These are phyloP conservation scores for Fusarium dimerum DNA, from an alignment of 2,329 filamentous ascomycete genomes.

Conservation along the genomic window DNA sequence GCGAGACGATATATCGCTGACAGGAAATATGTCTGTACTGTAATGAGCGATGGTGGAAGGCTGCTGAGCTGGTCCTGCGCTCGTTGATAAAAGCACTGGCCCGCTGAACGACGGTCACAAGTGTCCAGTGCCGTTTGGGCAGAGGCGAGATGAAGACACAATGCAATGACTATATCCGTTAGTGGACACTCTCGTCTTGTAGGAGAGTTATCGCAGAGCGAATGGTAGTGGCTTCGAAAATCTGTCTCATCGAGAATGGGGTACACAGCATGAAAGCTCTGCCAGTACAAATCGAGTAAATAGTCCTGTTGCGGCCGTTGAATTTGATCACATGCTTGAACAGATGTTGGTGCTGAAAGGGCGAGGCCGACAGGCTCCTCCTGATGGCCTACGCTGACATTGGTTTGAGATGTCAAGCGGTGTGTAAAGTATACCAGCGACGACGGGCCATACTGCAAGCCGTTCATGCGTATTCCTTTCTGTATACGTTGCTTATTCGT, in stretches of 20 bases:
- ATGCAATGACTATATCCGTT: slow-evolving; percentile 52
- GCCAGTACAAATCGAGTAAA: slow-evolving; percentile 50
- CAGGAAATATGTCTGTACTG: slow-evolving; percentile 49
- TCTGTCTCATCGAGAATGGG: slow-evolving; percentile 35
- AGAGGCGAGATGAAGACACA: slow-evolving; percentile 51
- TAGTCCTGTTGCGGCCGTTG: slow-evolving; percentile 47
- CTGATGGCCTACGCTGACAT: not conserved
- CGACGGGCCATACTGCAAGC: slow-evolving; percentile 23
- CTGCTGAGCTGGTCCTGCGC: slow-evolving; percentile 42
- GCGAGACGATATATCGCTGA: slow-evolving; percentile 43
- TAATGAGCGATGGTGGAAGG: slow-evolving; percentile 45
- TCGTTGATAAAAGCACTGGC: slow-evolving; percentile 43
- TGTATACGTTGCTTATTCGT: slow-evolving; percentile 3
- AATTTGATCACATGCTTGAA: slow-evolving; percentile 21
- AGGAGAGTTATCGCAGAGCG: slow-evolving; percentile 17
- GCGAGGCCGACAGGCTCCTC: too few species aligned
- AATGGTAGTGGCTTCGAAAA: slow-evolving; percentile 26
- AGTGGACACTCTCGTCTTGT: slow-evolving; percentile 47
- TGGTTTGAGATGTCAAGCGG: slow-evolving; percentile 21
- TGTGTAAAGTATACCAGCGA: slow-evolving; percentile 24
- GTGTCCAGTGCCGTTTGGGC: slow-evolving; percentile 20
- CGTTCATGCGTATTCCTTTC: slow-evolving; percentile 8
- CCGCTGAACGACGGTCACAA: slow-evolving; percentile 41
- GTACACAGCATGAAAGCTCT: slow-evolving; percentile 43
- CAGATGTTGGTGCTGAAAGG: not conserved